These are phyloP conservation scores for Mycena vitilis DNA, from an alignment of 768 basidiomycete species.

Conservation along the genomic window DNA sequence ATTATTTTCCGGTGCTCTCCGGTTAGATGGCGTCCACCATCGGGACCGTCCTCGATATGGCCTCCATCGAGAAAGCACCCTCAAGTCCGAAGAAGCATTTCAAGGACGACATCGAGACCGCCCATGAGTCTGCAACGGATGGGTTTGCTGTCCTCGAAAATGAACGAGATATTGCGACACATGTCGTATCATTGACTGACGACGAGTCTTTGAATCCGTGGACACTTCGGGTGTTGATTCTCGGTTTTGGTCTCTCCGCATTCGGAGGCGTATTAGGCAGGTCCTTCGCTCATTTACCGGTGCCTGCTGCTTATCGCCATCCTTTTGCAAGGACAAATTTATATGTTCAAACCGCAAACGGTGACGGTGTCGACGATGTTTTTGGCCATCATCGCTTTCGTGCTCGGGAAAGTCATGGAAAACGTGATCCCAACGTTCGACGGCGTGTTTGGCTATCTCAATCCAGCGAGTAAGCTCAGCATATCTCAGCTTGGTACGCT, in stretches of 20 bases:
- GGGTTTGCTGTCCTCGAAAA: slow-evolving; percentile 49
- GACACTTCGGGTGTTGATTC: slow-evolving; percentile 59
- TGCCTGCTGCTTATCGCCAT: slow-evolving; percentile 21
- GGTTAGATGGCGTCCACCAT: slow-evolving; percentile 1
- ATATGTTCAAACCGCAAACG: slow-evolving; percentile 54
- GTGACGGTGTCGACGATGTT: slow-evolving; percentile 65
- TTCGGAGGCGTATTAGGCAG: slow-evolving; percentile 64
- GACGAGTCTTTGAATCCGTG: slow-evolving; percentile 59
- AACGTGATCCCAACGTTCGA: slow-evolving; percentile 55
- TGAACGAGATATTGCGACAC: slow-evolving; percentile 61
- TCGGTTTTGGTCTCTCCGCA: slow-evolving; percentile 58
- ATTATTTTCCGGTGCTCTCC: not conserved
- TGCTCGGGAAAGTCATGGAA: slow-evolving; percentile 61
- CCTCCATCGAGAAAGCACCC: slow-evolving; percentile 41
- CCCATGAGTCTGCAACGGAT: slow-evolving; percentile 41
- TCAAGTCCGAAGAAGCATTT: slow-evolving; percentile 42
- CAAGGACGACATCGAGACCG: slow-evolving; percentile 51
- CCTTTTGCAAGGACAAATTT: not conserved
- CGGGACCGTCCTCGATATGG: not conserved
- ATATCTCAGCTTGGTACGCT: too few species aligned
- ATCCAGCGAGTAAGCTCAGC: slow-evolving; percentile 65
- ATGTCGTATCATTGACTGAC: slow-evolving; percentile 58
- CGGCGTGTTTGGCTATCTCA: slow-evolving; percentile 62
- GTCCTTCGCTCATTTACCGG: slow-evolving; percentile 15
- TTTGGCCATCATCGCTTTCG: slow-evolving; percentile 61